A percentile compares a stretch with the other conserved stretches of the same genome.
phyloP scores from a whole-genome alignment of 2,329 filamentous ascomycete genomes.

The Alternaria sp. region DNA sequence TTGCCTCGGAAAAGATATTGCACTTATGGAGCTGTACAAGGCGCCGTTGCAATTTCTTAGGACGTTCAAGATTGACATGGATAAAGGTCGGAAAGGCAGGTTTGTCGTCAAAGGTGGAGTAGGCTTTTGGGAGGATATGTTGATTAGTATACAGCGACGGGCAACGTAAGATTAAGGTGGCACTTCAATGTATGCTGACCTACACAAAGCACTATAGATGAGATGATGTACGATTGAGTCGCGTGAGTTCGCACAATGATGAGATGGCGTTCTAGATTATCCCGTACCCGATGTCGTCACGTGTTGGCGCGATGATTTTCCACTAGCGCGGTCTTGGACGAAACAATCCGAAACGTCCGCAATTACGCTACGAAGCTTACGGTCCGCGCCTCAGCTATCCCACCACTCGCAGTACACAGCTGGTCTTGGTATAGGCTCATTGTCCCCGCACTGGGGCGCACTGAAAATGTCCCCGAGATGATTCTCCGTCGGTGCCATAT shows the following conservation, averaged over 20 bases:
- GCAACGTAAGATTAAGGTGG: neutral
- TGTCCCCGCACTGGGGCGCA: conserved; percentile 27
- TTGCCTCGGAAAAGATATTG: conserved; percentile 62
- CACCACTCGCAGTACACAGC: conserved; percentile 27
- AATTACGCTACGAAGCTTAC: conserved; percentile 31
- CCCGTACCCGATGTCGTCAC: conserved; percentile 10
- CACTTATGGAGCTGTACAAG: conserved; percentile 64
- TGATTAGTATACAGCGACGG: conserved; percentile 45
- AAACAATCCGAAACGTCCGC: conserved; percentile 39
- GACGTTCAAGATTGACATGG: conserved; percentile 45
- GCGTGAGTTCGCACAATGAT: neutral
- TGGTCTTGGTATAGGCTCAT: conserved; percentile 19
- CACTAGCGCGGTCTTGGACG: conserved; percentile 30
- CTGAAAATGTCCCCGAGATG: conserved; percentile 26
- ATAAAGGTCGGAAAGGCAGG: conserved; percentile 41
- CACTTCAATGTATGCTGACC: neutral
- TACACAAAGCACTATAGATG: neutral
- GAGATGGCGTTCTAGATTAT: conserved; percentile 5
- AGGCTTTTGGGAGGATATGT: conserved; percentile 55
- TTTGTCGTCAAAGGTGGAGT: conserved; percentile 57
- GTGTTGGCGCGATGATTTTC: conserved; percentile 23
- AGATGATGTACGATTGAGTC: neutral
- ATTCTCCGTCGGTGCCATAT: conserved; percentile 21
- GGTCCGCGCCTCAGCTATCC: conserved; percentile 22
- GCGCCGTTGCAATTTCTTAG: conserved; percentile 53